Conservation (phyloP, 2,329 filamentous ascomycete genomes). For the Setomelanomma holmii region DNA sequence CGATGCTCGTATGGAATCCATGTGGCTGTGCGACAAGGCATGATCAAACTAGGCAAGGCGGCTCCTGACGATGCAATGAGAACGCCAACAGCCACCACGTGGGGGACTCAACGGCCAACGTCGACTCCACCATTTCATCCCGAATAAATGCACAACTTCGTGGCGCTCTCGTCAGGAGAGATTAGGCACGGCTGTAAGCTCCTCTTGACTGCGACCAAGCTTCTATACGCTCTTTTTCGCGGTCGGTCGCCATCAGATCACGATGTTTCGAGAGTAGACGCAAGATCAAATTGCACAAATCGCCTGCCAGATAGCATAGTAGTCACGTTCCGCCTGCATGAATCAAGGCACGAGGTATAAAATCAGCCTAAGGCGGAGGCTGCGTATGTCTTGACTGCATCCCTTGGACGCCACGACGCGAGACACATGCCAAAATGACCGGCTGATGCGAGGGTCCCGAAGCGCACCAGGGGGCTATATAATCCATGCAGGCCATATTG, state of each 20-base stretch:
- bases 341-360: too few relatives aligned
- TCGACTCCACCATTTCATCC: constrained; percentile 4
- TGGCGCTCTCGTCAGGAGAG: neutral
- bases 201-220: neutral
- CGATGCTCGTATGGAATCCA: constrained; percentile 15
- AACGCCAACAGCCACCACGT: constrained; percentile 27
- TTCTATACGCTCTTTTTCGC: too few relatives aligned
- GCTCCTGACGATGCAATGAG: constrained; percentile 25
- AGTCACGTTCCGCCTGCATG: too few relatives aligned
- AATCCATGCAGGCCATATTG: constrained; percentile 1
- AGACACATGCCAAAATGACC: constrained; percentile 3
- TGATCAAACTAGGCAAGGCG: constrained; percentile 14
- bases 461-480: constrained; percentile 1
- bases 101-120: constrained; percentile 21
- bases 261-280: too few relatives aligned
- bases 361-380: too few relatives aligned
- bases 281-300: too few relatives aligned
- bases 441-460: constrained; percentile 4
- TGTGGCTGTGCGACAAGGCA: constrained; percentile 14
- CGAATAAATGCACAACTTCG: constrained; percentile 1
- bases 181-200: neutral
- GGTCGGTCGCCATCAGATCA: too few relatives aligned
- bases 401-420: constrained; percentile 12
- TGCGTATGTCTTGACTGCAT: too few relatives aligned
- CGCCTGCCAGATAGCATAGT: too few relatives aligned